Conservation (phyloP, 176 grass and related monocot genomes). For the Oryza meyeriana region DNA sequence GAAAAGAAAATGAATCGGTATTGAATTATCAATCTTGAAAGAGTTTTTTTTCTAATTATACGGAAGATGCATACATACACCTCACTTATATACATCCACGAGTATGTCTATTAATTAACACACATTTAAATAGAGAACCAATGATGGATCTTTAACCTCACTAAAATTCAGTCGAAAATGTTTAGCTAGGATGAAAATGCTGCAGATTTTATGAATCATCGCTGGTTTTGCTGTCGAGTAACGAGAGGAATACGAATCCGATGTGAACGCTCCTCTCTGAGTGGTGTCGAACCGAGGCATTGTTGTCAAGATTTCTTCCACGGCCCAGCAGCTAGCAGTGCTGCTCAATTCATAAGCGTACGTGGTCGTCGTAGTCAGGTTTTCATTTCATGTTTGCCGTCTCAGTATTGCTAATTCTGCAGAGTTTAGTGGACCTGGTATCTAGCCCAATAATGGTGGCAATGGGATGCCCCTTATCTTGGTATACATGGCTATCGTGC, state of each 20-base stretch:
- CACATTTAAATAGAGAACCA: too few species aligned
- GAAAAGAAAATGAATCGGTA: too few species aligned
- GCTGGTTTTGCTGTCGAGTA: background rate
- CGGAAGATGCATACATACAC: too few species aligned
- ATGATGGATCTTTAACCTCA: too few species aligned
- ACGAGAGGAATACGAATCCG: background rate
- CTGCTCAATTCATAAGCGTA: background rate
- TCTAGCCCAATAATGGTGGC: background rate
- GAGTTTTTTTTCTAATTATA: too few species aligned
- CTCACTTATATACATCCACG: too few species aligned
- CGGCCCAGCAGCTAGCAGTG: background rate
- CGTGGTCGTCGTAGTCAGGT: constrained; percentile 11
- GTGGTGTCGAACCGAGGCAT: constrained; percentile 7
- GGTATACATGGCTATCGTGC: background rate
- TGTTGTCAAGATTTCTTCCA: background rate
- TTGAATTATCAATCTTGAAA: too few species aligned
- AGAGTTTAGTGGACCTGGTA: constrained; percentile 1
- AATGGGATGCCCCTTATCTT: background rate
- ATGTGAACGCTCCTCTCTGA: background rate
- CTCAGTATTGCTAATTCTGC: background rate
- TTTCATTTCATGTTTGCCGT: constrained; percentile 14
- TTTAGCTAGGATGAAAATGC: too few species aligned
- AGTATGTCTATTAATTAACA: too few species aligned
- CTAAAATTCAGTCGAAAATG: too few species aligned
- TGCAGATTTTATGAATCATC: background rate